Conservation (phyloP, 768 basidiomycete genomes). For the Ephemerocybe angulata region DNA sequence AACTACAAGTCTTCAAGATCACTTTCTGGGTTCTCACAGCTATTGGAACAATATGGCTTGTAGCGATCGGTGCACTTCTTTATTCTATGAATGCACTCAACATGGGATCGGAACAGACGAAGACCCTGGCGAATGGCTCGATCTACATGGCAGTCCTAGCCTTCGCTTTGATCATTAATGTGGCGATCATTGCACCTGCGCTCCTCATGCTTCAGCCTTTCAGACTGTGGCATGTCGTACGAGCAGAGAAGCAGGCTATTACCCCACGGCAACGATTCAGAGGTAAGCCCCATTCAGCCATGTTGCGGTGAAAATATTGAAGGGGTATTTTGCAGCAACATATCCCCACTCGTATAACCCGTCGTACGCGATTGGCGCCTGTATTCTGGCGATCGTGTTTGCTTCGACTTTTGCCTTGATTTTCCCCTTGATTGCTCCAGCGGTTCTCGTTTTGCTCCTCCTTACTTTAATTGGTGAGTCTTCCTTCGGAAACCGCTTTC, state of each 20-base stretch:
- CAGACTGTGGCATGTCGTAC: slow-evolving; percentile 54
- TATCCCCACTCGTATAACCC: slow-evolving; percentile 73
- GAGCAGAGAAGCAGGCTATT: slow-evolving; percentile 53
- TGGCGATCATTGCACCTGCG: slow-evolving; percentile 68
- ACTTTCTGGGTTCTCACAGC: slow-evolving; percentile 56
- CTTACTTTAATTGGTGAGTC: slow-evolving; percentile 62
- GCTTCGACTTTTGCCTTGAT: slow-evolving; percentile 70
- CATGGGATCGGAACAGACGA: slow-evolving; percentile 30
- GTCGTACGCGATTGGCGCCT: slow-evolving; percentile 61
- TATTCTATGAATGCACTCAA: slow-evolving; percentile 63
- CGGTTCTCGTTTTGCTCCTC: slow-evolving; percentile 60
- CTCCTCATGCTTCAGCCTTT: slow-evolving; percentile 70
- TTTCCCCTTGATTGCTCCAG: slow-evolving; percentile 74
- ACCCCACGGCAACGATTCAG: slow-evolving; percentile 80
- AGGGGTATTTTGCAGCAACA: slow-evolving; percentile 39
- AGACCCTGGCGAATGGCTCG: slow-evolving; percentile 61
- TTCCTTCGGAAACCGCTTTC: background rate
- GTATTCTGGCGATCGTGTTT: slow-evolving; percentile 65
- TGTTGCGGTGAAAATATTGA: slow-evolving; percentile 6
- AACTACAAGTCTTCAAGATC: slow-evolving; percentile 58
- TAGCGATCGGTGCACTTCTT: slow-evolving; percentile 64
- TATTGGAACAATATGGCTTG: slow-evolving; percentile 57
- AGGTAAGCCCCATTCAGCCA: slow-evolving; percentile 40
- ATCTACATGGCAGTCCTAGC: slow-evolving; percentile 67
- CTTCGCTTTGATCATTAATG: slow-evolving; percentile 54